phyloP scores from a whole-genome alignment of 495 filamentous ascomycete genomes.

The Jackrogersella minutella region DNA sequence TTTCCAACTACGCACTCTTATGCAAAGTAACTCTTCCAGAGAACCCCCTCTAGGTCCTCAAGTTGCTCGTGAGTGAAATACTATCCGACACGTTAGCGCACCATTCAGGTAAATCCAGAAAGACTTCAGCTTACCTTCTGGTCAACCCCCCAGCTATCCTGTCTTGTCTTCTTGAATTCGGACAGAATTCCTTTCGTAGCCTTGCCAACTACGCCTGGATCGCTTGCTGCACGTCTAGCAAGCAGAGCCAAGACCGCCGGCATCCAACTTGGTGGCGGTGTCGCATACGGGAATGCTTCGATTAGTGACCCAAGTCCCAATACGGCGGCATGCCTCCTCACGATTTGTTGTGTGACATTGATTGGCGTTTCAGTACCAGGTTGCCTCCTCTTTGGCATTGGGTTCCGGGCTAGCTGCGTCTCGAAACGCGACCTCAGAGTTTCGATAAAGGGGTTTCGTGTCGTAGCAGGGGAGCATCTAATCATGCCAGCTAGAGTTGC shows the following conservation, averaged over 20 bases:
- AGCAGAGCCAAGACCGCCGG: constrained; percentile 89
- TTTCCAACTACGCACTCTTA: constrained; percentile 48
- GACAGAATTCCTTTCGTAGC: constrained; percentile 96
- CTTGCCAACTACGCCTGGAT: constrained; percentile 92
- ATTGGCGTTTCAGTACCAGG: constrained; percentile 78
- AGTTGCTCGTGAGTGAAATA: constrained; percentile 92
- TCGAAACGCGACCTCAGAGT: constrained; percentile 82
- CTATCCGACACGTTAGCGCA: constrained; percentile 60
- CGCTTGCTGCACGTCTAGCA: constrained; percentile 82
- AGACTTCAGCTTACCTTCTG: constrained; percentile 74
- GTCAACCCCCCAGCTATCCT: constrained; percentile 98
- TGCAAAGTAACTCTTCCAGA: constrained; percentile 99
- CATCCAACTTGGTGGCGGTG: constrained; percentile 92
- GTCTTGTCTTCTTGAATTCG: constrained; percentile 99
- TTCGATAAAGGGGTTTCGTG: constrained; percentile 78
- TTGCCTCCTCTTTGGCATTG: constrained; percentile 77
- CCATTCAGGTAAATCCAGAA: background rate
- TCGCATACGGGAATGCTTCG: constrained; percentile 96
- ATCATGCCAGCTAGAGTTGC: constrained; percentile 97
- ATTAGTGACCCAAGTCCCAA: constrained; percentile 90
- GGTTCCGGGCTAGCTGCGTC: constrained; percentile 76
- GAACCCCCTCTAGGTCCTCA: constrained; percentile 92
- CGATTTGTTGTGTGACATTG: constrained; percentile 79
- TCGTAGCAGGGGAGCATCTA: constrained; percentile 85
- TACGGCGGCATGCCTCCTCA: constrained; percentile 88